Evolutionary conservation across 495 filamentous ascomycete genomes (phyloP), one percentile per base, ranked within the genome.

Genomic region (Hyaloscypha bicolor): DNA sequence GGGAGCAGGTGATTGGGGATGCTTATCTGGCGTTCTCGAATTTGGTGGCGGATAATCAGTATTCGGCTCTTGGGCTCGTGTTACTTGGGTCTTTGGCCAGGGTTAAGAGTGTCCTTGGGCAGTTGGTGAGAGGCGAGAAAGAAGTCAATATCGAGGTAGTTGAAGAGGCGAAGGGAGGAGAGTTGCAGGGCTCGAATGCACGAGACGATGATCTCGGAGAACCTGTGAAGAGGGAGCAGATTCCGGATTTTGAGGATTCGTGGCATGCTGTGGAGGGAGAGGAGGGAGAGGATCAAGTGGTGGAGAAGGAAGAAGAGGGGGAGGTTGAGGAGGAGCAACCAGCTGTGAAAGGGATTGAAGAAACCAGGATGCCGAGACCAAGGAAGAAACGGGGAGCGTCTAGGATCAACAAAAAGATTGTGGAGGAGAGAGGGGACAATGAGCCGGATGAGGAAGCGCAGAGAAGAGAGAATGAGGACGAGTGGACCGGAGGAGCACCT

Each of bases 31-130:
- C 89, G 0, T 94, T 96, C 73, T 86, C 86, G 9, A 88, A 87
- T 31, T 78, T 94, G 16, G 77, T 91, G 6, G 87, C 87, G 9
- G 90, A 93, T 76, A 84, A 80, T 45, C 90, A 91, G 67, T 93
- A 91, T 73, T 85, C 91, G n/a, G 79, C 90, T 2, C 81, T 95
- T n/a, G 92, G 92, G n/a, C 78, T 93, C 19, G 84, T 91, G 55
- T 81, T 96, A 6, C 58, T 93, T n/a, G 87, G 85, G 21, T 77
- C 82, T 16, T 76, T 94, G 55, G 88, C 88, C 30, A 84, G 87
- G 66, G 76, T 91, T 55, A 76, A 82, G 66, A 79, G 75, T 62
- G 76, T 80, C 12, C 76, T 86, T 55, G 61, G 59, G 0, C 62
- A 32, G 9, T 74, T 80, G 21, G 55, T 30, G 48, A 31, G 30